Evolutionary conservation across 441 rosid genomes (phyloP).

Genomic region (Gossypium laxum): DNA sequence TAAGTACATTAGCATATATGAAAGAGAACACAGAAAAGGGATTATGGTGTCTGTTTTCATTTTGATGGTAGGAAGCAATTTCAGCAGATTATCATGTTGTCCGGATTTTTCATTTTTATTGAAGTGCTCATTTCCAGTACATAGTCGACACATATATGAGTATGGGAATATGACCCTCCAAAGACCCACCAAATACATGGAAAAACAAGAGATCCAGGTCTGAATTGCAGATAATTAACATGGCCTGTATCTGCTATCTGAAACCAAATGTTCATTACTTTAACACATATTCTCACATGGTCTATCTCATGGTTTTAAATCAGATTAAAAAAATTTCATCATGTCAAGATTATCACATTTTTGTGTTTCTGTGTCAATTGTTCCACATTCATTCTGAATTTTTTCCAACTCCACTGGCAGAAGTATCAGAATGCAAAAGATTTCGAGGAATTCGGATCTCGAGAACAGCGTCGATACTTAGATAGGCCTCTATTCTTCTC

Average conservation of each 20-base stretch:
- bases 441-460: constrained; percentile 56
- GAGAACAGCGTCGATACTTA: constrained; percentile 35
- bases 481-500: constrained; percentile 35
- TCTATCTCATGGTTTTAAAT: neutral
- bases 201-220: neutral
- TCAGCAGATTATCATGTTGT: neutral
- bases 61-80: neutral
- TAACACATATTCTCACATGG: neutral
- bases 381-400: constrained; percentile 18
- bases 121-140: neutral
- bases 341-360: neutral
- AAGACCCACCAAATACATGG: neutral
- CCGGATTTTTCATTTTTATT: neutral
- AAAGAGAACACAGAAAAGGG: neutral
- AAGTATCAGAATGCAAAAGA: constrained; percentile 10
- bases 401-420: constrained; percentile 3
- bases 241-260: neutral
- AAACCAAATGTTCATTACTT: neutral
- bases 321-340: neutral
- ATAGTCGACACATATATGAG: neutral
- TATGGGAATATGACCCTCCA: neutral
- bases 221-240: neutral
- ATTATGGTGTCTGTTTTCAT: neutral
- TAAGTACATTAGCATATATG: neutral
- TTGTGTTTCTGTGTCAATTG: neutral